Evolutionary conservation across 139 green algal genomes (phyloP), one percentile per base, ranked within the genome.

Genomic region (Spirogloea muscicola): DNA sequence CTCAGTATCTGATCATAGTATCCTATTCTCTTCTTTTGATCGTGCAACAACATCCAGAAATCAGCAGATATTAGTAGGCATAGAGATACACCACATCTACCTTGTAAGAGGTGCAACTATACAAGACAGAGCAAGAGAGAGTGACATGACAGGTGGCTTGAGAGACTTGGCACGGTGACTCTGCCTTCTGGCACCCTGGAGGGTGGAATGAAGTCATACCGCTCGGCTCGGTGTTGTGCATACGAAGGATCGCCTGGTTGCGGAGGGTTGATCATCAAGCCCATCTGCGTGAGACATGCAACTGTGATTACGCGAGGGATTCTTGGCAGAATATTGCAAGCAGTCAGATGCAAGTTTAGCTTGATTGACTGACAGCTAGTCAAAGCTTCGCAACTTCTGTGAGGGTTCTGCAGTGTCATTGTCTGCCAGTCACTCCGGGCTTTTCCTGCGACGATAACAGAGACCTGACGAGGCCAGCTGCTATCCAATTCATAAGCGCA

Each of bases 211-310:
- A 49, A 25, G 10, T 51, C 67, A 36, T 52, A 77, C 69, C 41
- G 82, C 64, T 85, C 79, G 29, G 41, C 39, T 21, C 51, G 61
- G 76, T 90, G 97, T 60, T 90, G 74, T 43, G 87, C 72, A 65
- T 92, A 93, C 0, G 87, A 95, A 3, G 87, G 76, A 16, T 96
- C 86, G 0, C 93, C 93, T n/a, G 77, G 76, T 73, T 90, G 86
- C 1, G 92, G 93, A 2, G 93, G 93, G 72, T 93, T 94, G 86
- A 95, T 91, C 70, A 96, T 90, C 37, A 96, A 72, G 1, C 89
- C 87, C 73, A 89, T 92, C 29, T 79, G 68, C n/a, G n/a, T n/a
- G n/a, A n/a, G n/a, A n/a, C n/a, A n/a, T n/a, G n/a, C n/a, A n/a
- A n/a, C n/a, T n/a, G n/a, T n/a, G n/a, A n/a, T n/a, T n/a, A n/a